Evolutionary conservation across 306 rosid species (phyloP).

Genomic region (Canavalia ensiformis): DNA sequence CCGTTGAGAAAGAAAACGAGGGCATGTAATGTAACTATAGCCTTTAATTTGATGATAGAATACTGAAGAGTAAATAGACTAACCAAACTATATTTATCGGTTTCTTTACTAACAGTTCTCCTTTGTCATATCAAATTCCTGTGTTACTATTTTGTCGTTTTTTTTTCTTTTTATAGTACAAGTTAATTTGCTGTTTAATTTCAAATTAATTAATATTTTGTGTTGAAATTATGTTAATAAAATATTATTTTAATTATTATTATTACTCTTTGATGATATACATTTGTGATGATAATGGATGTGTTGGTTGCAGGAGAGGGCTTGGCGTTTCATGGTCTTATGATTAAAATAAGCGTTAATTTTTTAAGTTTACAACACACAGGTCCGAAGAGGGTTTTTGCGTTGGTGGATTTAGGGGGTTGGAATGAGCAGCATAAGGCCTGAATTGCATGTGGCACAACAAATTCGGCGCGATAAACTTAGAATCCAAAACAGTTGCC

Average conservation of each 20-base stretch:
- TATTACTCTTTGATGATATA: background rate
- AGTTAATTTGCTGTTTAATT: background rate
- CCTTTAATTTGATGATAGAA: background rate
- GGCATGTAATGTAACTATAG: background rate
- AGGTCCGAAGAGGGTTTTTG: background rate
- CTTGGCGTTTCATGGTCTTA: too few species aligned
- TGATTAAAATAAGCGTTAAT: too few species aligned
- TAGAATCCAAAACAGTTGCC: slow-evolving; percentile 60
- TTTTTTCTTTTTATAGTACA: too few species aligned
- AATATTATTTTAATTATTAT: background rate
- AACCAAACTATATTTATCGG: background rate
- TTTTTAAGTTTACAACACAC: too few species aligned
- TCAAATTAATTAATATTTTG: background rate
- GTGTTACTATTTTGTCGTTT: background rate
- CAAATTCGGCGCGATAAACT: slow-evolving; percentile 87
- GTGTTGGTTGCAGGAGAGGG: too few species aligned
- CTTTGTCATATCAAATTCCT: background rate
- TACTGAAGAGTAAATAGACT: background rate
- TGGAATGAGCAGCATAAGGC: slow-evolving; percentile 76
- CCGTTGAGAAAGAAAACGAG: background rate
- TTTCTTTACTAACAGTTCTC: background rate
- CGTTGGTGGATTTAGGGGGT: slow-evolving; percentile 26
- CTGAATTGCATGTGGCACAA: slow-evolving; percentile 88
- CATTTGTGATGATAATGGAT: background rate
- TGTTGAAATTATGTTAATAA: background rate